Evolutionary conservation across 2,329 filamentous ascomycete genomes (phyloP).

Genomic region (Colletotrichum lupini): DNA sequence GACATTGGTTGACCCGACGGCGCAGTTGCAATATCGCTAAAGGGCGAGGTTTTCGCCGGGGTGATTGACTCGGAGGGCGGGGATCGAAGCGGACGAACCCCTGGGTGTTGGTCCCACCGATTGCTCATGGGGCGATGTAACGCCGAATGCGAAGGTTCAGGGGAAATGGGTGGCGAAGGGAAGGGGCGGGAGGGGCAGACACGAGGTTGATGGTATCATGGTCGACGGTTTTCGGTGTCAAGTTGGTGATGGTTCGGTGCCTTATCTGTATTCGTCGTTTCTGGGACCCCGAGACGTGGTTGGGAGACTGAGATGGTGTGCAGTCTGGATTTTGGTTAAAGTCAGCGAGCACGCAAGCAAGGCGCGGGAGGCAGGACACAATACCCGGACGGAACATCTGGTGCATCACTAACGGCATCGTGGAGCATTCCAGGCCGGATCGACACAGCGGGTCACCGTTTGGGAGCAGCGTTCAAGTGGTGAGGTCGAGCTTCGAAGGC

Average conservation of each 20-base stretch:
- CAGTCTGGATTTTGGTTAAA: background rate
- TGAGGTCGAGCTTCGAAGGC: background rate
- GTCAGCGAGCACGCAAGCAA: background rate
- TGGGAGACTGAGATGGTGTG: background rate
- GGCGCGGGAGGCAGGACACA: background rate
- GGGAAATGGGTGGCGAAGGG: slow-evolving; percentile 16
- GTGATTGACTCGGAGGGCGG: slow-evolving; percentile 8
- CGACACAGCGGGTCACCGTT: slow-evolving; percentile 4
- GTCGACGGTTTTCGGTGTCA: background rate
- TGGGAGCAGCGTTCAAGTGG: background rate
- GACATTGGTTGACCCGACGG: background rate
- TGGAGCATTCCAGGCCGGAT: slow-evolving; percentile 30
- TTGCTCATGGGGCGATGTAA: slow-evolving; percentile 27
- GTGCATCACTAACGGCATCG: background rate
- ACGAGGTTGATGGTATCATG: background rate
- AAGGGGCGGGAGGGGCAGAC: background rate
- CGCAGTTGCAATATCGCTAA: slow-evolving; percentile 8
- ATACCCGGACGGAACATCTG: background rate
- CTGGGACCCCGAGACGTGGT: background rate
- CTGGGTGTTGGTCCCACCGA: slow-evolving; percentile 15
- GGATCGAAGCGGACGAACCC: background rate
- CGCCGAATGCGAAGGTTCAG: slow-evolving; percentile 15
- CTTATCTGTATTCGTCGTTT: background rate
- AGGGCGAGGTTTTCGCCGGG: slow-evolving; percentile 2
- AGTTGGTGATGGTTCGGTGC: slow-evolving; percentile 4